Conservation (phyloP, 805 yeast species). For the Candida koratica region DNA sequence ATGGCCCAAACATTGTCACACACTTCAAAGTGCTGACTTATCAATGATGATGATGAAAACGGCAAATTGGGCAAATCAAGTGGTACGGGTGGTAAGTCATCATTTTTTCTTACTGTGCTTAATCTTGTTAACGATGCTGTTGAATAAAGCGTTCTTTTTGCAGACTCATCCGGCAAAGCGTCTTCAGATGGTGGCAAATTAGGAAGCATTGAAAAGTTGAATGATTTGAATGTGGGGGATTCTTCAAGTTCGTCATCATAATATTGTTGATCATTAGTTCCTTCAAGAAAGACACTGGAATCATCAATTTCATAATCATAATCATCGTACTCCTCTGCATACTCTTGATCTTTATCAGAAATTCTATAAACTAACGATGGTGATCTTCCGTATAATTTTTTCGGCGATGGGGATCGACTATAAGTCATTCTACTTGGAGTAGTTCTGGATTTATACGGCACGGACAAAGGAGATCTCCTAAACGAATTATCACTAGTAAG, state of each 20-base stretch:
- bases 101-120: conserved; percentile 16
- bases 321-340: conserved; percentile 6
- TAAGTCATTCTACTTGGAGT: conserved; percentile 5
- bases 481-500: conserved; percentile 1
- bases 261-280: conserved; percentile 1
- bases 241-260: conserved; percentile 8
- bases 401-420: conserved; percentile 27
- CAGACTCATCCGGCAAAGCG: conserved; percentile 8
- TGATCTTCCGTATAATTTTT: conserved; percentile 20
- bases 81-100: conserved; percentile 43
- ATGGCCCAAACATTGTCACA: conserved; percentile 47
- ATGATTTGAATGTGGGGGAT: conserved; percentile 13
- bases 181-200: conserved; percentile 23
- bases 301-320: conserved; percentile 4
- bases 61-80: conserved; percentile 53
- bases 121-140: conserved; percentile 19
- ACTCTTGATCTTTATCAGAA: not conserved
- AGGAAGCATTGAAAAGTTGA: conserved; percentile 25
- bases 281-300: conserved; percentile 1
- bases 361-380: conserved; percentile 18
- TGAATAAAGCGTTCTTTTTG: conserved; percentile 19
- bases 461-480: not conserved
- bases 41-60: conserved; percentile 48
- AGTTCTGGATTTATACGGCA: conserved; percentile 3
- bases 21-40: conserved; percentile 44